Base-by-base conservation (phyloP, 108 stramenopile genomes). In the Aurantiochytrium sp. region DNA sequence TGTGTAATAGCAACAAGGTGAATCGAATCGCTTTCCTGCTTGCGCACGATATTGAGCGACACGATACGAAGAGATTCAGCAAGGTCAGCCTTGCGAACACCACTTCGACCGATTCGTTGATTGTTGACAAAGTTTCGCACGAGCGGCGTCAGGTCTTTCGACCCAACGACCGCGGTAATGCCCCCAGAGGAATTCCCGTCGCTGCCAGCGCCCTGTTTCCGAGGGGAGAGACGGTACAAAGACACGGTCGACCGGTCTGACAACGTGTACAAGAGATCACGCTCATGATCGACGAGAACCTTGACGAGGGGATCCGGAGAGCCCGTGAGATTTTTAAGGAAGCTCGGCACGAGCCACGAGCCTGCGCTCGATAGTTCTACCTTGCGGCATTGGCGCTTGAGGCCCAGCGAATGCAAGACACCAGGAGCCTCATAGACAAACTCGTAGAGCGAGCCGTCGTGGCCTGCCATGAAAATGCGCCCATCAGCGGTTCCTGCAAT, bases 381-480 rank as follows among this genome's bases (percentile, higher is more conserved):
- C 76, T 83, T 83, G 23, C 76, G 19, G 4, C 76, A 83, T 23
- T 83, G 45, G 76, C 76, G 76, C 76, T 83, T 83, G 49, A 83
- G 51, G 6, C 76, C 76, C n/a, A 83, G 45, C n/a, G 49, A 53
- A 23, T 83, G 76, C 14, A 83, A 45, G 43, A 83, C 51, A 12
- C 76, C 28, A 16, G 45, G 49, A 12, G 45, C 44, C 89, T 97
- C 96, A 89, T 98, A 98, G 16, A 92, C 89, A 92, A 97, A 92
- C 90, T 98, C 98, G 91, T 97, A 98, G 21, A 99, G 64, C 87
- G 95, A 95, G 49, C 97, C 97, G 92, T 99, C 98, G 88, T 94
- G 95, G 23, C 98, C 98, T 43, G 97, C 98, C 94, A 99, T 93
- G 90, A 99, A 98, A 59, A 98, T 96, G 29, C 98, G 92, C 8